These are phyloP conservation scores for Ophiostoma populinum DNA, from an alignment of 2,329 filamentous ascomycete species.

Conservation along the genomic window DNA sequence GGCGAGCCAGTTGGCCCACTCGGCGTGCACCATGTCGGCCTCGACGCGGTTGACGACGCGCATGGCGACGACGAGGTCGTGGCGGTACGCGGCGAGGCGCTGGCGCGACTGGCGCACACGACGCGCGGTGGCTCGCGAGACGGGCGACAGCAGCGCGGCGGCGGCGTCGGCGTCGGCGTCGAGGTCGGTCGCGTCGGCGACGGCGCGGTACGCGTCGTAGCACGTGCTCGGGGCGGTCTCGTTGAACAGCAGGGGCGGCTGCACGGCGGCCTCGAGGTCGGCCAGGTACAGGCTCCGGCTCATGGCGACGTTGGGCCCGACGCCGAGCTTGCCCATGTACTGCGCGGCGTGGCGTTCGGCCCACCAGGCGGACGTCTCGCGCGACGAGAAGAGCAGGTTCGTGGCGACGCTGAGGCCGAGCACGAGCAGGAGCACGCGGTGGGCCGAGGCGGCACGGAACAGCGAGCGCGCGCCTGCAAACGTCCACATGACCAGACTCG, in stretches of 20 bases:
- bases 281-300: conserved; percentile 68
- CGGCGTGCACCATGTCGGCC: conserved; percentile 64
- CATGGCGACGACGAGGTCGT: conserved; percentile 82
- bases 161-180: conserved; percentile 38
- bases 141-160: conserved; percentile 25
- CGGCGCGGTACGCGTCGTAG: conserved; percentile 43
- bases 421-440: conserved; percentile 55
- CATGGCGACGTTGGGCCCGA: conserved; percentile 65
- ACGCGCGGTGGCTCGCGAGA: conserved; percentile 37
- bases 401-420: conserved; percentile 51
- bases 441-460: conserved; percentile 51
- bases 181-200: conserved; percentile 39
- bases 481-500: conserved; percentile 61
- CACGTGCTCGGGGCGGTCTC: not conserved
- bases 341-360: conserved; percentile 60
- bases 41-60: conserved; percentile 81
- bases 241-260: too few species aligned
- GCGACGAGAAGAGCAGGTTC: conserved; percentile 61
- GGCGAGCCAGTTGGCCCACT: conserved; percentile 85
- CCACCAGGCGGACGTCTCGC: conserved; percentile 67
- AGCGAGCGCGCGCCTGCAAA: conserved; percentile 48
- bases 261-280: conserved; percentile 54
- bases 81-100: conserved; percentile 64
- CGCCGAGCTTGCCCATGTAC: conserved; percentile 69
- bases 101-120: conserved; percentile 67